Evolutionary conservation across 768 basidiomycete species (phyloP).

Genomic region (Lentinus tigrinus): DNA sequence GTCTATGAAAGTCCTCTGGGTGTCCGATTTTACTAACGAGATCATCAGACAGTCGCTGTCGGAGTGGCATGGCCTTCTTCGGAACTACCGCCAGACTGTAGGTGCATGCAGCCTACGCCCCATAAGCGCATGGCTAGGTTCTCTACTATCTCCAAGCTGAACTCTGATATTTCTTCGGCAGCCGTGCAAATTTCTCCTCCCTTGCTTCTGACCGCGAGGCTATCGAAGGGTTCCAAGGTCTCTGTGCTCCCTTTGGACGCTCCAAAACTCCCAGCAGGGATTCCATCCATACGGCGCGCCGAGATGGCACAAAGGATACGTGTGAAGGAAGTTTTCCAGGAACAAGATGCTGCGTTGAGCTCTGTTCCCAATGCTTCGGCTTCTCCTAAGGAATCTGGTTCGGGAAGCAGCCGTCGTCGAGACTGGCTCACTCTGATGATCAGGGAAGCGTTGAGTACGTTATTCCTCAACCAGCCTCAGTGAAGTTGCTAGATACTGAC

Average conservation of each 20-base stretch:
- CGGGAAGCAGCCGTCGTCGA: conserved; percentile 37
- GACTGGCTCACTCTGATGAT: conserved; percentile 71
- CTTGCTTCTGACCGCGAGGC: conserved; percentile 58
- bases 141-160: neutral
- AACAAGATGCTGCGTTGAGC: conserved; percentile 3
- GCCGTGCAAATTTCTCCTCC: conserved; percentile 57
- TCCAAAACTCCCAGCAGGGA: conserved; percentile 37
- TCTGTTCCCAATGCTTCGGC: neutral
- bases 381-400: conserved; percentile 5
- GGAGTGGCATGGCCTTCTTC: conserved; percentile 78
- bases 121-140: conserved; percentile 1
- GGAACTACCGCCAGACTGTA: conserved; percentile 59
- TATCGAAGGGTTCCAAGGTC: conserved; percentile 48
- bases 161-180: conserved; percentile 27
- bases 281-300: conserved; percentile 50
- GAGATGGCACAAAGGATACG: conserved; percentile 53
- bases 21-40: too few relatives aligned
- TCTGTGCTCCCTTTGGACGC: conserved; percentile 41
- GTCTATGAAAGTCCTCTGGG: too few relatives aligned
- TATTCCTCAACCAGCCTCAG: neutral
- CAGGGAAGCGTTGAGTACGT: conserved; percentile 67
- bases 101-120: conserved; percentile 28
- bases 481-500: neutral
- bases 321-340: conserved; percentile 45
- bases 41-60: conserved; percentile 60